These are phyloP conservation scores for Saccharomycopsis sp. DNA, from an alignment of 805 yeast species.

Conservation along the genomic window DNA sequence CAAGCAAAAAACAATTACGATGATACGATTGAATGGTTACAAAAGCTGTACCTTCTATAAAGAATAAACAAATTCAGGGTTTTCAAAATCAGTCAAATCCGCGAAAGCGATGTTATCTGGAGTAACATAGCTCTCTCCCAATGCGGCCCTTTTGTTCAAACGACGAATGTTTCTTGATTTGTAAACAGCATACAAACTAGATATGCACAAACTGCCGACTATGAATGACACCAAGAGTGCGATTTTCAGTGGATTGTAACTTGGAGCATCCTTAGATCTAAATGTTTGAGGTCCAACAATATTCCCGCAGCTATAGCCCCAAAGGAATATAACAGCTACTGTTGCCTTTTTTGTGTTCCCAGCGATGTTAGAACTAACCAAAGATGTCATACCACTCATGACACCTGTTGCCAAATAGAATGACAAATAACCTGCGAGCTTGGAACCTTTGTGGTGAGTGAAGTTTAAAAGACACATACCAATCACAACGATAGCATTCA, in stretches of 20 bases:
- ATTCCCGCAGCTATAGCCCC: slow-evolving; percentile 63
- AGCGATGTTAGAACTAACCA: slow-evolving; percentile 46
- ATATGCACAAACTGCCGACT: slow-evolving; percentile 25
- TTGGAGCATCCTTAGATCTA: slow-evolving; percentile 36
- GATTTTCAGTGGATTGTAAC: slow-evolving; percentile 35
- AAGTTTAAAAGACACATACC: slow-evolving; percentile 40
- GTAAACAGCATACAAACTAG: slow-evolving; percentile 32
- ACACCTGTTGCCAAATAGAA: slow-evolving; percentile 32
- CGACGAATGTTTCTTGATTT: slow-evolving; percentile 35
- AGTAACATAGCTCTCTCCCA: slow-evolving; percentile 22
- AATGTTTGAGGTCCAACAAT: slow-evolving; percentile 72
- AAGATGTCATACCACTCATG: slow-evolving; percentile 30
- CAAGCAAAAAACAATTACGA: not conserved
- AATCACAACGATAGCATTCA: slow-evolving; percentile 15
- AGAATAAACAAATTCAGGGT: slow-evolving; percentile 45
- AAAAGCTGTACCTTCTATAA: too few relatives aligned
- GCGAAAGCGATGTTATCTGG: slow-evolving; percentile 38
- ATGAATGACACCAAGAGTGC: slow-evolving; percentile 39
- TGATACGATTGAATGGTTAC: not conserved
- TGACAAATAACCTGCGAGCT: slow-evolving; percentile 34
- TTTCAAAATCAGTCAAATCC: slow-evolving; percentile 49
- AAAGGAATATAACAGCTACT: slow-evolving; percentile 43
- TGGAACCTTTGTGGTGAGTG: slow-evolving; percentile 24
- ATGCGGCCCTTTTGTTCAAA: slow-evolving; percentile 26
- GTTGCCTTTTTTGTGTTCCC: slow-evolving; percentile 67